Evolutionary conservation across 2,329 filamentous ascomycete genomes (phyloP).

Genomic region (Proliferodiscus dingleyae): DNA sequence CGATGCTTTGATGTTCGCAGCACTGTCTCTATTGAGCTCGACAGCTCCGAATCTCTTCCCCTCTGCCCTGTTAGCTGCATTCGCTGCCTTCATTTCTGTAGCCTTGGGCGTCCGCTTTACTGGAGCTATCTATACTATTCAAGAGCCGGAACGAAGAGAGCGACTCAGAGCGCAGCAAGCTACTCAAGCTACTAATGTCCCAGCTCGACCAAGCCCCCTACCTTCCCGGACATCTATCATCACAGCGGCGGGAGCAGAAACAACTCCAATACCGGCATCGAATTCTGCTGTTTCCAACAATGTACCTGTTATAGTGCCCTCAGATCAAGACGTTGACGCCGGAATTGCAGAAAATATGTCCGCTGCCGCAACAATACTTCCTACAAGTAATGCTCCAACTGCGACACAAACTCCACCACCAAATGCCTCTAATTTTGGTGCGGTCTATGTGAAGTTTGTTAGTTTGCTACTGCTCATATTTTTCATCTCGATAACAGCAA

Average conservation of each 20-base stretch:
- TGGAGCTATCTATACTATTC: conserved; percentile 55
- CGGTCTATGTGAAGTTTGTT: conserved; percentile 53
- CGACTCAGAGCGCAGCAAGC: conserved; percentile 22
- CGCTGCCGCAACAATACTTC: conserved; percentile 21
- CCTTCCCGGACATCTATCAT: conserved; percentile 23
- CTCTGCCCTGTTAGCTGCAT: conserved; percentile 50
- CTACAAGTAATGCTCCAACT: conserved; percentile 28
- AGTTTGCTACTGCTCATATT: conserved; percentile 50
- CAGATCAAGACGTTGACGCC: conserved; percentile 58
- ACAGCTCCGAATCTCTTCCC: conserved; percentile 53
- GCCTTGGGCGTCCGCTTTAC: conserved; percentile 54
- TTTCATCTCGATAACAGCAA: conserved; percentile 55
- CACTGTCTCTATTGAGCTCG: conserved; percentile 49
- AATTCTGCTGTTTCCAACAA: conserved; percentile 10
- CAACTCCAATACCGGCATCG: conserved; percentile 6
- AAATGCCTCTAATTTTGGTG: conserved; percentile 42
- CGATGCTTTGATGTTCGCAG: conserved; percentile 55
- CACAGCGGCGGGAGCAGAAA: conserved; percentile 24
- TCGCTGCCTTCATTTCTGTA: conserved; percentile 51
- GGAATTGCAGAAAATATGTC: conserved; percentile 47
- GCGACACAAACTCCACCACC: conserved; percentile 20
- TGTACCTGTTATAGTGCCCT: conserved; percentile 53
- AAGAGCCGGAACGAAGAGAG: conserved; percentile 51
- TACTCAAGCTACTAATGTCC: conserved; percentile 23
- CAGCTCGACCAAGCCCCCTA: conserved; percentile 26